Base-by-base conservation (phyloP, 192 early-diverging fungal genomes). In the Spizellomyces punctatus region DNA sequence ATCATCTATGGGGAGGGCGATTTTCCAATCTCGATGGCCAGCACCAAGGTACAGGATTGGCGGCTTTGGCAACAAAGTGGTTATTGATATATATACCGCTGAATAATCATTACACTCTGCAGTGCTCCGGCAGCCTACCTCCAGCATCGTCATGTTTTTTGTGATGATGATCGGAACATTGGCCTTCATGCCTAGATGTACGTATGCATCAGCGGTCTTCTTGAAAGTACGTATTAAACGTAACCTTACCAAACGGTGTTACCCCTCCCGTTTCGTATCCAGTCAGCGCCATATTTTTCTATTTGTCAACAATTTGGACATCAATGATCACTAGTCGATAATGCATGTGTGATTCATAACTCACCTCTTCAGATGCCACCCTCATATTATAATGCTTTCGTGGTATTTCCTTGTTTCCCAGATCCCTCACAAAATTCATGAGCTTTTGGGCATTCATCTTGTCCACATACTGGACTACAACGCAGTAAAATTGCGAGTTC, bases 11-110 rank as follows among this genome's bases (percentile, higher is more conserved):
- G 90, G 85, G 21, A 93, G 62, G 7, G 89, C 85, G 27, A 95
- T 80, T 78, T 96, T 96, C 88, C 89, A 96, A 67, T 96, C 93
- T 2, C 89, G 64, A 80, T 95, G 89, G 0, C 94, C 94, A 41
- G 89, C 92, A 19, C 94, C 94, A 10, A 94, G 74, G 75, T 80
- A 93, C 14, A 92, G 75, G 6, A 96, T 76, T 1, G 86, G 82
- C 1, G 94, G 94, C 56, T 63, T 44, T 14, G 69, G 14, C 5
- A 48, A 16, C 8, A 12, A 52, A 6, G 42, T 27, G 52, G 12
- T 61, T 48, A 44, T 74, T 48, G n/a, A 17, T n/a, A n/a, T n/a
- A 3, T 36, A 36, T 36, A 36, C 27, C 27, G 27, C 27, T 36
- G 27, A 36, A 36, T 36, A 36, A 36, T 36, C 3, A 36, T 36